phyloP scores from a whole-genome alignment of 371 early-diverging fungal genomes.

The Mucor velutinosus region DNA sequence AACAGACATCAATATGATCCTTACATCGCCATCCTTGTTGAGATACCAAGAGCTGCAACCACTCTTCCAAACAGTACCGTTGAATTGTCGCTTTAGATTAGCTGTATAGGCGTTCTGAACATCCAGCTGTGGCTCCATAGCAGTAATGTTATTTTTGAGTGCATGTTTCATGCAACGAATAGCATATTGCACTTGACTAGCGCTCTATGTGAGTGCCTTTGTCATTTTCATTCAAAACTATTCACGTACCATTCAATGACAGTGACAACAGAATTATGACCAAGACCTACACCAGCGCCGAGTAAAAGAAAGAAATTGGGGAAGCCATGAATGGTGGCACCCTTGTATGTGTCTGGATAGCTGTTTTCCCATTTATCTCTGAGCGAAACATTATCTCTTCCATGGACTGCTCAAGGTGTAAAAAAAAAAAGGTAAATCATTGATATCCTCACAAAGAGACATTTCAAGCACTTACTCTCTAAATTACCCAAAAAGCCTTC shows the following conservation, averaged over 20 bases:
- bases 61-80: conserved; percentile 27
- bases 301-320: conserved; percentile 48
- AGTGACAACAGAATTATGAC: conserved; percentile 37
- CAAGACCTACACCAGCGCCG: conserved; percentile 43
- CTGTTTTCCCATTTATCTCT: conserved; percentile 17
- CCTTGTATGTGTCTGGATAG: conserved; percentile 28
- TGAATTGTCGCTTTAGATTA: conserved; percentile 7
- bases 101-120: conserved; percentile 16
- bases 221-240: neutral
- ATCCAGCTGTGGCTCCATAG: conserved; percentile 19
- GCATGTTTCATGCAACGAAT: conserved; percentile 25
- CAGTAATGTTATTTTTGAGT: conserved; percentile 8
- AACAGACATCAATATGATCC: neutral
- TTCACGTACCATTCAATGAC: conserved; percentile 31
- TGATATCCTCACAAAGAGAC: neutral
- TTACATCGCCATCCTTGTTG: conserved; percentile 15
- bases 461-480: neutral
- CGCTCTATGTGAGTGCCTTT: neutral
- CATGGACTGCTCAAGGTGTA: conserved; percentile 13
- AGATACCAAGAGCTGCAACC: conserved; percentile 32
- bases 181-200: conserved; percentile 26
- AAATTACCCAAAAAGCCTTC: conserved; percentile 36
- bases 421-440: neutral
- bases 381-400: conserved; percentile 17
- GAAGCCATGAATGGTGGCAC: conserved; percentile 29